Conservation (phyloP, 2,329 filamentous ascomycete species). For the Claviceps sp. region DNA sequence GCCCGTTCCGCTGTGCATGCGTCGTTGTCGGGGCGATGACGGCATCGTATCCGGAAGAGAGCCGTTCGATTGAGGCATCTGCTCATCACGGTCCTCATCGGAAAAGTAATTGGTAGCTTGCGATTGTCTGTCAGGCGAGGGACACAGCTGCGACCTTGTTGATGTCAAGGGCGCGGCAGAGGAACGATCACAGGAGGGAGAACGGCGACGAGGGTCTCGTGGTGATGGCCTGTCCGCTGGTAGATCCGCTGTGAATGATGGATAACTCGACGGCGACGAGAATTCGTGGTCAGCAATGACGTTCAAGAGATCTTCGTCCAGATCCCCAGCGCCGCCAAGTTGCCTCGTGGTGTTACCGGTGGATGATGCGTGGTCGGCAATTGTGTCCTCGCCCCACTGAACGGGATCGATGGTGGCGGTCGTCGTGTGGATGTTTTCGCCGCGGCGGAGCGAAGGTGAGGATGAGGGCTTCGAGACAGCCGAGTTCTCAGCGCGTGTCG, state of each 20-base stretch:
- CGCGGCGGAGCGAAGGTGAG: not conserved
- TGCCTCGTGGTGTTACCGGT: not conserved
- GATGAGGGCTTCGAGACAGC: not conserved
- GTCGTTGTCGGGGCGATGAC: slow-evolving; percentile 1
- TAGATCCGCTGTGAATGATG: slow-evolving; percentile 12
- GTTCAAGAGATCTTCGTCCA: slow-evolving; percentile 14
- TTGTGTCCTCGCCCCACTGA: slow-evolving; percentile 7
- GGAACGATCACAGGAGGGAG: slow-evolving; percentile 7
- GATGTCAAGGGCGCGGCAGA: slow-evolving; percentile 12
- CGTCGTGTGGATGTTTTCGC: not conserved
- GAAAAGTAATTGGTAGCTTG: slow-evolving; percentile 13
- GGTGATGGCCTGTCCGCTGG: not conserved
- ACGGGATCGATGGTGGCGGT: not conserved
- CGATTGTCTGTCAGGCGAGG: slow-evolving; percentile 11
- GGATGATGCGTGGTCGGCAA: slow-evolving; percentile 1
- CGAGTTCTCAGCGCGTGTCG: not conserved
- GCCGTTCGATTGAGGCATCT: slow-evolving; percentile 12
- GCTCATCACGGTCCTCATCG: slow-evolving; percentile 17
- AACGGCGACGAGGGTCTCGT: slow-evolving; percentile 5
- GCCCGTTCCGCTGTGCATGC: not conserved
- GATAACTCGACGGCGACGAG: slow-evolving; percentile 24
- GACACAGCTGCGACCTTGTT: slow-evolving; percentile 8
- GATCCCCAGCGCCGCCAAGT: not conserved
- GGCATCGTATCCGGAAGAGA: slow-evolving; percentile 20
- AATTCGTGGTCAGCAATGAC: slow-evolving; percentile 17